phyloP scores from a whole-genome alignment of 768 basidiomycete genomes.

The Termitomyces sp. region DNA sequence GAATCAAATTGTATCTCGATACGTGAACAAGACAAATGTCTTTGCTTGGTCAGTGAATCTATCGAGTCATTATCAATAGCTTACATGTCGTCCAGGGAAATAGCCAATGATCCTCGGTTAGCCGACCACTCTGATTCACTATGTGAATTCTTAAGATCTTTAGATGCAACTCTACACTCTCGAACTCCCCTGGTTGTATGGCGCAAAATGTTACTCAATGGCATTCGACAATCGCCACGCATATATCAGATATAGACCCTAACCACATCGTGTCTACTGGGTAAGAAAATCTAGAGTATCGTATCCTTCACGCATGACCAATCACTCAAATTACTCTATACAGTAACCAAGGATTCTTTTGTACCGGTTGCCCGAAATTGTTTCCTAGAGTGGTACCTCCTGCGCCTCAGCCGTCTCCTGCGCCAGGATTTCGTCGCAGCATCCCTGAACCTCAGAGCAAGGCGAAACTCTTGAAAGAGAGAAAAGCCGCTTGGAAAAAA shows the following conservation, averaged over 20 bases:
- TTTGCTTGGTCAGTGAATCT: conserved; percentile 43
- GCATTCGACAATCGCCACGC: conserved; percentile 46
- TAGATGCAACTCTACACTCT: conserved; percentile 59
- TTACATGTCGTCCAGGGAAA: conserved; percentile 41
- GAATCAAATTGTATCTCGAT: conserved; percentile 52
- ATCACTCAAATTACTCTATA: background rate
- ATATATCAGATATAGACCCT: conserved; percentile 53
- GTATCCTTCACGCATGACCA: conserved; percentile 7
- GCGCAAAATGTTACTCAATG: conserved; percentile 55
- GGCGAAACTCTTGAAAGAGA: conserved; percentile 45
- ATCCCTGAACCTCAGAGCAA: conserved; percentile 43
- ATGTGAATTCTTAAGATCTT: conserved; percentile 2
- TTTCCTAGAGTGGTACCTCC: conserved; percentile 38
- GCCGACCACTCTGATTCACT: background rate
- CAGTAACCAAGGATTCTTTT: conserved; percentile 58
- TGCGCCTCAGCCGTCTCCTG: conserved; percentile 41
- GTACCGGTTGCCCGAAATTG: conserved; percentile 53
- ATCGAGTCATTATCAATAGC: conserved; percentile 17
- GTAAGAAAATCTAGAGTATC: conserved; percentile 31
- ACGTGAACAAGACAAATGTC: conserved; percentile 50
- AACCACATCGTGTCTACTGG: conserved; percentile 68
- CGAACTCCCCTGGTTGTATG: conserved; percentile 40
- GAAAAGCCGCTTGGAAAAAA: conserved; percentile 47
- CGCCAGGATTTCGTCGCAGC: conserved; percentile 36
- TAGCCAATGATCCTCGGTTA: conserved; percentile 67